These are phyloP conservation scores for Hortiboletus rubellus DNA, from an alignment of 1,284 basidiomycete species.

Conservation along the genomic window DNA sequence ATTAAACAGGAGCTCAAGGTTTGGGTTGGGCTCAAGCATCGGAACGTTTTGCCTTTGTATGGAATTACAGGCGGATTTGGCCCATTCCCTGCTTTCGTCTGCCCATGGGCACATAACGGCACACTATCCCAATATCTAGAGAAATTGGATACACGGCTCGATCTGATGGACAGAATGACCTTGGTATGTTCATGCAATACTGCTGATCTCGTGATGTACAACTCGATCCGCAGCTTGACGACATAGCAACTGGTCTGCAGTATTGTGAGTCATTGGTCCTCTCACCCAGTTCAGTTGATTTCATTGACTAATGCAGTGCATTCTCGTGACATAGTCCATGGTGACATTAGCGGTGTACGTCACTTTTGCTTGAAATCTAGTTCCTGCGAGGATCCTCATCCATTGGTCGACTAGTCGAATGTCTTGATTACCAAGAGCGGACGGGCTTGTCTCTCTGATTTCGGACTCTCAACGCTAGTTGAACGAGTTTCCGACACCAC, in stretches of 20 bases:
- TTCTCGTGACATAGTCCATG: conserved; percentile 22
- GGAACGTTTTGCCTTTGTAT: conserved; percentile 41
- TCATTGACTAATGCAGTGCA: conserved; percentile 22
- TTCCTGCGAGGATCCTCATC: conserved; percentile 3
- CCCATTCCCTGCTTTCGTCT: conserved; percentile 45
- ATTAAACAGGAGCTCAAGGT: conserved; percentile 42
- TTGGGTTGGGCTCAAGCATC: conserved; percentile 44
- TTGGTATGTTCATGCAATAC: conserved; percentile 13
- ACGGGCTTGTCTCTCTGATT: conserved; percentile 26
- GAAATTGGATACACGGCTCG: conserved; percentile 10
- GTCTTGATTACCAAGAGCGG: conserved; percentile 32
- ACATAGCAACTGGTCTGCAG: conserved; percentile 23
- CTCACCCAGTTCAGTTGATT: not conserved
- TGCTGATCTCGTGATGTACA: not conserved
- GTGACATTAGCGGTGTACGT: conserved; percentile 31
- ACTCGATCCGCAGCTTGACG: conserved; percentile 18
- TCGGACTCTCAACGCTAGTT: conserved; percentile 32
- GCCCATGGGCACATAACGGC: conserved; percentile 50
- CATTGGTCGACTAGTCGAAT: conserved; percentile 25
- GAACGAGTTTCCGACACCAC: conserved; percentile 26
- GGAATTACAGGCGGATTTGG: conserved; percentile 44
- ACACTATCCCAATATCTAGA: conserved; percentile 47
- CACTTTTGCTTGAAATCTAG: not conserved
- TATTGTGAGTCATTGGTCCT: conserved; percentile 19
- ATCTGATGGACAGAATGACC: conserved; percentile 15